These are phyloP conservation scores for Ceratobasidium theobromae DNA, from an alignment of 1,284 basidiomycete genomes.

Conservation along the genomic window DNA sequence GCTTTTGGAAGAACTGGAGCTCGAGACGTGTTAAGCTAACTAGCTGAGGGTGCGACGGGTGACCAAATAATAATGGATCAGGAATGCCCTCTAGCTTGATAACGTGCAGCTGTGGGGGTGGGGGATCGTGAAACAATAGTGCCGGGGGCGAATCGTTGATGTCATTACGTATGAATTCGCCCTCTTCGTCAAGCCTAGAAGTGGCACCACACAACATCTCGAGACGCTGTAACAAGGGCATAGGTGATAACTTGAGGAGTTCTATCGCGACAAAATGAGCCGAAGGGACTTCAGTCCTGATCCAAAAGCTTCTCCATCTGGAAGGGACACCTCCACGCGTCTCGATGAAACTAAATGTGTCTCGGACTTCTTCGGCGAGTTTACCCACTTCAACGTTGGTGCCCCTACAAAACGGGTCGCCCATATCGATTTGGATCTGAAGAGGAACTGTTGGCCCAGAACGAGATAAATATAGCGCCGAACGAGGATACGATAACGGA, in stretches of 20 bases:
- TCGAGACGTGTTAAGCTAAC: background rate
- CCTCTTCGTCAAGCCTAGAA: background rate
- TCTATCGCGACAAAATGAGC: background rate
- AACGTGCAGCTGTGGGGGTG: background rate
- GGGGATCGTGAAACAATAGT: background rate
- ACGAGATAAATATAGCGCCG: background rate
- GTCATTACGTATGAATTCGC: background rate
- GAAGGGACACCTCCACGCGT: constrained; percentile 12
- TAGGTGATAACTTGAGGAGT: background rate
- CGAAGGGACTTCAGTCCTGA: background rate
- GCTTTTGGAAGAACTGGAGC: background rate
- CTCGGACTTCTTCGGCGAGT: background rate
- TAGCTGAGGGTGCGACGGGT: background rate
- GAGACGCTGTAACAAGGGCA: background rate
- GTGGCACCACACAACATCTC: background rate
- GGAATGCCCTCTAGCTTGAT: background rate
- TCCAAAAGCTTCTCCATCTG: background rate
- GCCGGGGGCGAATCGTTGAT: background rate
- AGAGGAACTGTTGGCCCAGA: background rate
- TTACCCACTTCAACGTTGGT: background rate
- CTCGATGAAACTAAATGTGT: constrained; percentile 3
- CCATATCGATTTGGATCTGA: background rate
- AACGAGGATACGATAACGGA: background rate
- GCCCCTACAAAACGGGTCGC: background rate
- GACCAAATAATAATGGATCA: constrained; percentile 5